Evolutionary conservation across 495 filamentous ascomycete species (phyloP), one percentile per base, ranked within the genome.

Genomic region (Schizothecium vesticola): DNA sequence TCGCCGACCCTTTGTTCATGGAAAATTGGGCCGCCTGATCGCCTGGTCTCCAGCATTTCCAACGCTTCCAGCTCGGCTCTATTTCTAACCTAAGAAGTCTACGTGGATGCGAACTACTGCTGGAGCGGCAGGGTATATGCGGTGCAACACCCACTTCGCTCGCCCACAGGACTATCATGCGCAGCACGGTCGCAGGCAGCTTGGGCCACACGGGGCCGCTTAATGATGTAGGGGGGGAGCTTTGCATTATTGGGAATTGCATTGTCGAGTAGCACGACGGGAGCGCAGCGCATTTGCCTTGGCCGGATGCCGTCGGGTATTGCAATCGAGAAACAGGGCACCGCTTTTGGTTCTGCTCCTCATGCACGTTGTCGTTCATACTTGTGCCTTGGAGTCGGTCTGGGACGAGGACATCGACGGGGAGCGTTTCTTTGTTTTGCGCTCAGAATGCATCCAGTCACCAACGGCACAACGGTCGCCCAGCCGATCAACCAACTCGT

Each of bases 91-190:
- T n/a, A 19, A 51, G 6, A 51, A n/a, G 16, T 8, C 43, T 8
- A 51, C 43, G 7, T n/a, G 43, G 10, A 51, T 51, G 43, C 43
- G 43, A 51, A 51, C 43, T 51, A n/a, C 43, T 51, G 31, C 55
- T 33, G 55, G 26, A 58, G 25, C 63, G 51, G 63, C 19, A 57
- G 55, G 33, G 61, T 25, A n/a, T n/a, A 58, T 65, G 63, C 51
- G 24, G 43, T 65, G 63, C 19, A 65, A 65, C 63, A 10, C 36
- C 22, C 12, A 5, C 43, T n/a, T 26, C 23, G 43, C 16, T 55
- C 36, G 63, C 61, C 58, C 25, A 13, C 43, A 63, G 13, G 43
- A 58, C 66, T 36, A 22, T 25, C 31, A 29, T 61, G 31, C 24
- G 31, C 43, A n/a, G 43, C 43, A 51, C 43, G 16, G 43, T 51